Conservation (phyloP, 768 basidiomycete genomes). For the Leucosporidium yakuticum region DNA sequence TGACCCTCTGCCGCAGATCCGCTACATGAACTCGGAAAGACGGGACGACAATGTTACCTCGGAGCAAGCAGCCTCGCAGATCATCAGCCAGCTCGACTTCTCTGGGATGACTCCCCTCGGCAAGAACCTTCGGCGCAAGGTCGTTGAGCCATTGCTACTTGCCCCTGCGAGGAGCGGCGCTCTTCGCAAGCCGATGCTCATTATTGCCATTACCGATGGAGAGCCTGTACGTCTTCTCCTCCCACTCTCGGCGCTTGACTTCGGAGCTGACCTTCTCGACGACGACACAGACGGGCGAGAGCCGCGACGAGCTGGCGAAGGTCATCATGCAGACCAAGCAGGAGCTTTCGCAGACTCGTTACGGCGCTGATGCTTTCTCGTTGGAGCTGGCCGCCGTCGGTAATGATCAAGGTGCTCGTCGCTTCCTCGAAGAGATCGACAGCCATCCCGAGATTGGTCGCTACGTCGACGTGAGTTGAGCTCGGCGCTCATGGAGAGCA, state of each 20-base stretch:
- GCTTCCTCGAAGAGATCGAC: constrained; percentile 45
- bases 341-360: constrained; percentile 18
- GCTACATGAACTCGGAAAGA: constrained; percentile 46
- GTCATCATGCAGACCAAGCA: constrained; percentile 19
- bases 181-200: constrained; percentile 46
- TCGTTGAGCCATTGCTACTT: constrained; percentile 46
- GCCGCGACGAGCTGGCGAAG: constrained; percentile 7
- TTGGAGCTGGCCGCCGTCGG: constrained; percentile 35
- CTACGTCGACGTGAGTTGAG: constrained; percentile 41
- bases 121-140: constrained; percentile 41
- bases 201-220: constrained; percentile 42
- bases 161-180: constrained; percentile 41
- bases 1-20: constrained; percentile 45
- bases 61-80: constrained; percentile 41
- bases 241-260: neutral
- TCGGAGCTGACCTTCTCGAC: neutral
- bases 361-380: constrained; percentile 42
- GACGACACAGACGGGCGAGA: constrained; percentile 11
- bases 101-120: neutral
- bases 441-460: constrained; percentile 43
- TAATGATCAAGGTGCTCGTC: constrained; percentile 38
- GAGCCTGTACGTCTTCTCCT: neutral
- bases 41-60: constrained; percentile 45
- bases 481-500: too few species aligned
- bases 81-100: constrained; percentile 39